These are phyloP conservation scores for Cercospora sp. DNA, from an alignment of 2,329 filamentous ascomycete species.

Conservation along the genomic window DNA sequence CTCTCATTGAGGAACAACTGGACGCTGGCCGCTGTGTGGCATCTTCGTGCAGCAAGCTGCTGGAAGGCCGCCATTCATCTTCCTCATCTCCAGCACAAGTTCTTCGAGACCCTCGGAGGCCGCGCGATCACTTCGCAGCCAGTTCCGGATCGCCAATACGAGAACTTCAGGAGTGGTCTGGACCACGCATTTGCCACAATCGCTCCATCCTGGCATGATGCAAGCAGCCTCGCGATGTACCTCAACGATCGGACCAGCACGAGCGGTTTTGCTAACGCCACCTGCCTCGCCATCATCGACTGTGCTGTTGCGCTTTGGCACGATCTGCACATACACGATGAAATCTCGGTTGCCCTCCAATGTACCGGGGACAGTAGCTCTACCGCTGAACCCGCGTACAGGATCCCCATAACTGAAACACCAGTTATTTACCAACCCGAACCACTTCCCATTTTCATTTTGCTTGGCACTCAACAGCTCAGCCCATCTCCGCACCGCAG, in stretches of 20 bases:
- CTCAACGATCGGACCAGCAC: background rate
- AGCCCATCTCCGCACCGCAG: constrained; percentile 24
- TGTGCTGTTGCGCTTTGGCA: background rate
- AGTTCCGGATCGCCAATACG: background rate
- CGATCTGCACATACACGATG: constrained; percentile 5
- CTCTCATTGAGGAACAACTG: background rate
- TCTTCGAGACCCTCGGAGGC: background rate
- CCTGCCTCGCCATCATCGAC: background rate
- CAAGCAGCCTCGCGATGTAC: constrained; percentile 19
- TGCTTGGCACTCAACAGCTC: background rate
- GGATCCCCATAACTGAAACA: constrained; percentile 22
- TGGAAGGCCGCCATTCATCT: background rate
- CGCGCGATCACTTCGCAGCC: background rate
- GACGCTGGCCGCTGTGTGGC: background rate
- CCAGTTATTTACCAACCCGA: constrained; percentile 15
- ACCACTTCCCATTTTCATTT: constrained; percentile 14
- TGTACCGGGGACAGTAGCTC: background rate
- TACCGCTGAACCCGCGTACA: background rate
- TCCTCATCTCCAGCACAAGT: constrained; percentile 4
- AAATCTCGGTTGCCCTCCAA: background rate
- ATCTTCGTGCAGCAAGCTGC: background rate
- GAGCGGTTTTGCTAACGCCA: background rate
- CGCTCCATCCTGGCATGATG: constrained; percentile 17
- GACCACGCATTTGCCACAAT: constrained; percentile 11
- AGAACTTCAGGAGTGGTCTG: background rate